Evolutionary conservation across 805 yeast species (phyloP), one percentile per base, ranked within the genome.

Genomic region (Ascoidea asiatica): DNA sequence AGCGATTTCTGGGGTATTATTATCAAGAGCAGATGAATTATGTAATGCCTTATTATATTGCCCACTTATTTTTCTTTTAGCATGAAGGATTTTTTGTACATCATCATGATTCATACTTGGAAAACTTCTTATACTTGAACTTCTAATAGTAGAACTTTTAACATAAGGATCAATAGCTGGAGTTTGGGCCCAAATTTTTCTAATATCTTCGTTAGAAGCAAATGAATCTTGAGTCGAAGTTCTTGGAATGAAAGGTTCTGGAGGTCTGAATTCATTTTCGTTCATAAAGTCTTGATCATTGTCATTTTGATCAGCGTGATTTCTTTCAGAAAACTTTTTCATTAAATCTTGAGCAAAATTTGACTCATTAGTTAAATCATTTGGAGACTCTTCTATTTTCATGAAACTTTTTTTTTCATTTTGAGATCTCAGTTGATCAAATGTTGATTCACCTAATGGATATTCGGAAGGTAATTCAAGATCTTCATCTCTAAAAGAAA

Each of bases 41-140:
- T 38, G 15, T 21, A 38, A 11, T 13, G 40, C 13, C 7, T 38
- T 13, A 2, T n/a, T 21, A 21, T 13, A 17, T 8, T 38, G 18
- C 3, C 21, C 22, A 33, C 51, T 49, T 5, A 49, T 38, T 22
- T 49, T 47, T 22, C 46, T 39, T 23, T 50, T 50, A 21, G 66
- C 56, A 46, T 55, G 60, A 53, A 66, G 53, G 33, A 69, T 67
- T 46, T 60, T 57, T 50, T 64, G 60, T 7, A 69, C 67, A 44
- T 69, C 73, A 39, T 66, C 65, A 15, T 61, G 57, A 46, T 68
- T 71, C 73, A 69, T 69, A 49, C 73, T 68, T 41, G 75, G 73
- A 40, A 69, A 59, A 2, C 73, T 68, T 46, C 63, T 67, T 72
- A 69, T 69, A 15, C 73, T 73, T 23, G 54, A 56, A n/a, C 69